These are phyloP conservation scores for Phytophthora parvispora DNA, from an alignment of 352 stramenopile species.

Conservation along the genomic window DNA sequence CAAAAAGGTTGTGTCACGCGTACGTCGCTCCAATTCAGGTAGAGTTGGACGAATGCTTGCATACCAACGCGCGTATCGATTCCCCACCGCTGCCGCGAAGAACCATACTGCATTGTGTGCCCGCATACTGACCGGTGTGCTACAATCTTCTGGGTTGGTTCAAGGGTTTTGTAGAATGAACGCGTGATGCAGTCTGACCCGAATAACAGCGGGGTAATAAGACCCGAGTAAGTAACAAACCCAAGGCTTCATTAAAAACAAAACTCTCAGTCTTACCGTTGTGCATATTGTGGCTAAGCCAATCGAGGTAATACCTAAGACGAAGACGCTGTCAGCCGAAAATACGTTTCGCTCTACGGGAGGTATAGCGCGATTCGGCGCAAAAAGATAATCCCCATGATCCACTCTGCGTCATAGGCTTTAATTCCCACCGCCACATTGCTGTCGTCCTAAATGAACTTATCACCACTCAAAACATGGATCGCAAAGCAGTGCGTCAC, in stretches of 20 bases:
- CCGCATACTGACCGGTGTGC: too few relatives aligned
- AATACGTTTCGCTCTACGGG: neutral
- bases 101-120: too few relatives aligned
- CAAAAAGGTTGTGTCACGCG: neutral
- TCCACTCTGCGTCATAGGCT: neutral
- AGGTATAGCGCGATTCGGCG: neutral
- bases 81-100: neutral
- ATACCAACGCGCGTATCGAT: neutral
- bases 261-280: neutral
- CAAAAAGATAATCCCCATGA: neutral
- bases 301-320: neutral
- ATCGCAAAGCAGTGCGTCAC: neutral
- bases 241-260: neutral
- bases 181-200: too few relatives aligned
- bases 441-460: neutral
- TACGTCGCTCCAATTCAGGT: neutral
- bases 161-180: too few relatives aligned
- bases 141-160: too few relatives aligned
- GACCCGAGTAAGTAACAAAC: too few relatives aligned
- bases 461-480: neutral
- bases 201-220: too few relatives aligned
- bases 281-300: neutral
- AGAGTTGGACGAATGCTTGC: neutral
- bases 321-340: too few relatives aligned
- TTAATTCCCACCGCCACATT: neutral